Evolutionary conservation across 1,284 basidiomycete genomes (phyloP).

Genomic region (Wolfiporia cocos): DNA sequence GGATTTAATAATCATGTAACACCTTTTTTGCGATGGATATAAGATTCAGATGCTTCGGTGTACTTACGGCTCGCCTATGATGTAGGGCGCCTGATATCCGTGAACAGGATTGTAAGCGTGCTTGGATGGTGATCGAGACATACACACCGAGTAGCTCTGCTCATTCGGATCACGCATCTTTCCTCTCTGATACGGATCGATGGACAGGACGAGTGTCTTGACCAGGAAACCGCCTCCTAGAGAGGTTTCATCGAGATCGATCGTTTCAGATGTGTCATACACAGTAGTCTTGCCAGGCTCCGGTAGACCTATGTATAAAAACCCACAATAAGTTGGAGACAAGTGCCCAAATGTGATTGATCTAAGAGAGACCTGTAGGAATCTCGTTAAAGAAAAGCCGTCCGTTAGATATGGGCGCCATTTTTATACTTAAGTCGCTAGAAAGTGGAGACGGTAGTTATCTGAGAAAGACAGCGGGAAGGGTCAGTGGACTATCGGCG

Average conservation of each 20-base stretch:
- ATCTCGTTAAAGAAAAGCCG: not conserved
- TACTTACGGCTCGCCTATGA: conserved; percentile 10
- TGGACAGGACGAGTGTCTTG: conserved; percentile 39
- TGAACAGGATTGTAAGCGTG: not conserved
- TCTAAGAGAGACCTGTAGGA: not conserved
- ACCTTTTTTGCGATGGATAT: not conserved
- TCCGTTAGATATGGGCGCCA: not conserved
- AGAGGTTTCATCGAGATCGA: conserved; percentile 43
- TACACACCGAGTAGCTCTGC: conserved; percentile 21
- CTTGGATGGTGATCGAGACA: not conserved
- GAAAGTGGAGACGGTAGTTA: no score
- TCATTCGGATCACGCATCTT: conserved; percentile 27
- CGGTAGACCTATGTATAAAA: not conserved
- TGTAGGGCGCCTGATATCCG: conserved; percentile 10
- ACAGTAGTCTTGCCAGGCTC: conserved; percentile 38
- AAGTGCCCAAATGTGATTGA: not conserved
- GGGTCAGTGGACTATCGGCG: no score
- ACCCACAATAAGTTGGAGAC: not conserved
- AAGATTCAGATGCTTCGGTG: no score
- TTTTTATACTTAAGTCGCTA: no score
- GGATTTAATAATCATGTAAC: not conserved
- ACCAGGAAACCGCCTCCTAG: conserved; percentile 46
- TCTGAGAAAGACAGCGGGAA: no score
- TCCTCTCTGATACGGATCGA: conserved; percentile 44
- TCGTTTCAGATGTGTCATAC: conserved; percentile 37